These are phyloP conservation scores for Myxozyma kluyveri DNA, from an alignment of 805 yeast genomes.

Conservation along the genomic window DNA sequence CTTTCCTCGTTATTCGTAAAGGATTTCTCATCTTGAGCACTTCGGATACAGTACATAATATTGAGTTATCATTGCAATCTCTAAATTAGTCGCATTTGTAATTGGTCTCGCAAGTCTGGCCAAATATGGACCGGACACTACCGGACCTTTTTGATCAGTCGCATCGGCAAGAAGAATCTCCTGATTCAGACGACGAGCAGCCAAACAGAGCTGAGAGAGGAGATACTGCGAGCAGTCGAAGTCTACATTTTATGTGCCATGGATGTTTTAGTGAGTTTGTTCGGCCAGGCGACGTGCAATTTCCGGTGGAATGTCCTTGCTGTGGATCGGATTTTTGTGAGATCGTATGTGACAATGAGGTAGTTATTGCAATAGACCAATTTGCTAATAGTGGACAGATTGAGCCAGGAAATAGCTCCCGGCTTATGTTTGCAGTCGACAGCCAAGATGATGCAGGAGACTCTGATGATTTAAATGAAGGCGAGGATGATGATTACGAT, in stretches of 20 bases:
- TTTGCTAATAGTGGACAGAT: background rate
- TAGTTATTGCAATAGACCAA: background rate
- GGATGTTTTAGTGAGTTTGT: conserved; percentile 22
- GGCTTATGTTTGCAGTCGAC: background rate
- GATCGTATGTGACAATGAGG: conserved; percentile 13
- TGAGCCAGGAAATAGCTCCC: background rate
- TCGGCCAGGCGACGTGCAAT: conserved; percentile 8
- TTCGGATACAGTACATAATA: too few species aligned
- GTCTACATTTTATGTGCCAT: conserved; percentile 19
- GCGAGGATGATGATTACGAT: conserved; percentile 47
- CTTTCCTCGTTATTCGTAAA: too few species aligned
- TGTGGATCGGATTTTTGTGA: conserved; percentile 29
- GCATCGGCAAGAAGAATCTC: too few species aligned
- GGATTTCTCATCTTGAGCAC: too few species aligned
- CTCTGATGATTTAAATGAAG: conserved; percentile 38
- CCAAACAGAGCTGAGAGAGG: too few species aligned
- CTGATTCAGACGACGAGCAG: too few species aligned
- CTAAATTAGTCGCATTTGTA: too few species aligned
- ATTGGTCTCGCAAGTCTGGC: too few species aligned
- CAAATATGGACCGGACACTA: too few species aligned
- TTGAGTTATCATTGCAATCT: too few species aligned
- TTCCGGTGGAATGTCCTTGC: conserved; percentile 24
- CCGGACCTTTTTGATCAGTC: too few species aligned
- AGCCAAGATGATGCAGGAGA: conserved; percentile 41
- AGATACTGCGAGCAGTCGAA: too few species aligned